Percentiles rank a stretch among this genome's conserved stretches.
phyloP scores from a whole-genome alignment of 192 early-diverging fungal genomes.

The Entomortierella chlamydospora region DNA sequence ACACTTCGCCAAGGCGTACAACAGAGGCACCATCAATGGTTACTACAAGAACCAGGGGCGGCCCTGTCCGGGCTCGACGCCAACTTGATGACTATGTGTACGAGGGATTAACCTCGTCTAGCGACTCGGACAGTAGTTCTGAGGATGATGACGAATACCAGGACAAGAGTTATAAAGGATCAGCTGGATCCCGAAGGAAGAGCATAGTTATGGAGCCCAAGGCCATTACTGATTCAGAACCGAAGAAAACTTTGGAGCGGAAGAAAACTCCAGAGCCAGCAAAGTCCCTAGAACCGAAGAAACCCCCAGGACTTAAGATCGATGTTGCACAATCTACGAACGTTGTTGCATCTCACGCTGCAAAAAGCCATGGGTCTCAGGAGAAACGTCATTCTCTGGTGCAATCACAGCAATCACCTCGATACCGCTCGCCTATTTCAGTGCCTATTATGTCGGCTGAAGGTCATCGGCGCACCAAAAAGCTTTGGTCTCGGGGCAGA shows the following conservation, averaged over 20 bases:
- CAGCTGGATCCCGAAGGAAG: background rate
- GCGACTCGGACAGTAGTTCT: background rate
- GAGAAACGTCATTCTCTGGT: background rate
- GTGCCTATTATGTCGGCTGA: background rate
- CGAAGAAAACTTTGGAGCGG: background rate
- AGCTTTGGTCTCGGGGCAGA: constrained; percentile 28
- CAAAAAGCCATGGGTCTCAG: background rate
- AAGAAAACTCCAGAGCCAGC: background rate
- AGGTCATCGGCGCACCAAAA: constrained; percentile 29
- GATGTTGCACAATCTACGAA: too few relatives aligned
- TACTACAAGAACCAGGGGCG: background rate
- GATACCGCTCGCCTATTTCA: background rate
- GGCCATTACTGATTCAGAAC: background rate
- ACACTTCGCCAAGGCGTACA: background rate
- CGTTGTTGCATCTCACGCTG: too few relatives aligned
- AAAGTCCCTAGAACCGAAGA: too few relatives aligned
- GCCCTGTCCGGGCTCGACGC: background rate
- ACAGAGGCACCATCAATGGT: background rate
- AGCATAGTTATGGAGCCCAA: background rate
- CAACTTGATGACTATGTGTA: background rate
- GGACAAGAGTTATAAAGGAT: background rate
- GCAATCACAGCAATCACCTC: background rate
- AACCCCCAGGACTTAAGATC: too few relatives aligned
- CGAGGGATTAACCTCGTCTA: background rate
- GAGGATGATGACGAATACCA: background rate